Conservation (phyloP, 1,284 basidiomycete species). For the Acaromyces ingoldii region DNA sequence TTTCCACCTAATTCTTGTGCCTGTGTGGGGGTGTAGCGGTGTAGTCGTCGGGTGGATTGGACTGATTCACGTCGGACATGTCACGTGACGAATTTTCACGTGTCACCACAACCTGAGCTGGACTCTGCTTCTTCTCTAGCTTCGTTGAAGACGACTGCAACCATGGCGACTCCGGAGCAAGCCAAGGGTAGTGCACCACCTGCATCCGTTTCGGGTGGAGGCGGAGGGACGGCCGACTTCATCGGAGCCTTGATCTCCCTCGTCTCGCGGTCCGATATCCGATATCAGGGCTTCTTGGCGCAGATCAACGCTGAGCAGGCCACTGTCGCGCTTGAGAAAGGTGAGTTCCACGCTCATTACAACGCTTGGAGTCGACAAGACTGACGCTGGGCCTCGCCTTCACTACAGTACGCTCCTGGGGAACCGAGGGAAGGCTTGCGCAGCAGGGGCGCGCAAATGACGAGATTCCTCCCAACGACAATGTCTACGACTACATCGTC, state of each 20-base stretch:
- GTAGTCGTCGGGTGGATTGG: too few species aligned
- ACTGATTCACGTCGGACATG: too few species aligned
- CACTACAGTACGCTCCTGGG: constrained; percentile 72
- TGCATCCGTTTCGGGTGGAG: too few species aligned
- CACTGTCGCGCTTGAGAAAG: constrained; percentile 80
- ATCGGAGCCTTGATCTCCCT: constrained; percentile 63
- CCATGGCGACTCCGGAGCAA: too few species aligned
- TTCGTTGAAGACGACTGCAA: too few species aligned
- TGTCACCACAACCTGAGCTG: too few species aligned
- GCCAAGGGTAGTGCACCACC: too few species aligned
- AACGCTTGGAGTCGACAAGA: neutral
- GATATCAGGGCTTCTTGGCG: constrained; percentile 77
- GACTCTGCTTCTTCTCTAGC: too few species aligned
- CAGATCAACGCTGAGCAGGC: constrained; percentile 76
- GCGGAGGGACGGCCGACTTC: constrained; percentile 37
- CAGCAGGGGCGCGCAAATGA: constrained; percentile 54
- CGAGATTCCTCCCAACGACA: constrained; percentile 51
- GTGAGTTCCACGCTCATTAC: constrained; percentile 53
- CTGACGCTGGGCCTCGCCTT: neutral
- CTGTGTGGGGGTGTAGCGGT: too few species aligned
- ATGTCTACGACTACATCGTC: constrained; percentile 58
- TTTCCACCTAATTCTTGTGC: too few species aligned
- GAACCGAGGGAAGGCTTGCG: constrained; percentile 69
- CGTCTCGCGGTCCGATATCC: constrained; percentile 82
- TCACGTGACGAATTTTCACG: too few species aligned